These are phyloP conservation scores for Candida freyschussii DNA, from an alignment of 1,139 yeast genomes.

Conservation along the genomic window DNA sequence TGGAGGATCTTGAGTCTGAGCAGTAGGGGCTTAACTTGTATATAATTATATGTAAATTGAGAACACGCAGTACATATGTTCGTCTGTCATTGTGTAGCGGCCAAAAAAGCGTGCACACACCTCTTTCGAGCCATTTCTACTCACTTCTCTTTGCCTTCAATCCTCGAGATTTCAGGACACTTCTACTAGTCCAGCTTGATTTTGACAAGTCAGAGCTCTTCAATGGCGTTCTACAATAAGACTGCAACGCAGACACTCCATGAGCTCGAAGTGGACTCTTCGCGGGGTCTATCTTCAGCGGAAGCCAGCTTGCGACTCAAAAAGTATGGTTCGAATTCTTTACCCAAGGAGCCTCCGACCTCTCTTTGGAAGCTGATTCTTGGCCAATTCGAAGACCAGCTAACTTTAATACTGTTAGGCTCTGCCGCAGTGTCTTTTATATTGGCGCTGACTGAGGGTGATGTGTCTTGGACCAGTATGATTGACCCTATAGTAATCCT, in stretches of 20 bases:
- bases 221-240: conserved; percentile 11
- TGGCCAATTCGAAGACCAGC: conserved; percentile 35
- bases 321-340: conserved; percentile 21
- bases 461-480: conserved; percentile 30
- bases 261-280: conserved; percentile 12
- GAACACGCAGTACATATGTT: background rate
- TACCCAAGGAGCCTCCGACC: conserved; percentile 32
- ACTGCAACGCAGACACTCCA: conserved; percentile 10
- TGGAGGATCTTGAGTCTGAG: conserved; percentile 9
- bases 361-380: conserved; percentile 32
- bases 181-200: too few species aligned
- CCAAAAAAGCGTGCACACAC: too few species aligned
- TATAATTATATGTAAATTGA: background rate
- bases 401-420: conserved; percentile 33
- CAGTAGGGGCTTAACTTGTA: conserved; percentile 1
- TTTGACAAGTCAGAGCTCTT: background rate
- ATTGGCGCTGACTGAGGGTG: conserved; percentile 31
- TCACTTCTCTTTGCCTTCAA: too few species aligned
- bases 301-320: conserved; percentile 16
- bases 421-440: conserved; percentile 36
- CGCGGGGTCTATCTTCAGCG: conserved; percentile 14
- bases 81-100: background rate
- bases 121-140: background rate
- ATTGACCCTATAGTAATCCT: conserved; percentile 37
- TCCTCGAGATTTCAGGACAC: too few species aligned